Evolutionary conservation across 148 eudicot genomes (phyloP).

Genomic region (Polygonum maritimum): DNA sequence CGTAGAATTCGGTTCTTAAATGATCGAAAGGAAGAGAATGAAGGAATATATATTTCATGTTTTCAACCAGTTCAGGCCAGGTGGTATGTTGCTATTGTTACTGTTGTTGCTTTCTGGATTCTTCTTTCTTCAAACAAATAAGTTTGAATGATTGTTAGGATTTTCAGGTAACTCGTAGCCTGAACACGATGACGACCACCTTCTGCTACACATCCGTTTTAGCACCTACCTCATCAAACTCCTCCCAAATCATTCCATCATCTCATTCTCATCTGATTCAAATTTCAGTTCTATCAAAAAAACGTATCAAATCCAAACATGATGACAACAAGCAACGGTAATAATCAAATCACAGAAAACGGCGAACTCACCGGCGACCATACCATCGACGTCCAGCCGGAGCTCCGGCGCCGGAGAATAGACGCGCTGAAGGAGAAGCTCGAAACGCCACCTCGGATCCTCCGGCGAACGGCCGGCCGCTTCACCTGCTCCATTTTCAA

Average conservation of each 20-base stretch:
- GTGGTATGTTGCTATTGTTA: not conserved
- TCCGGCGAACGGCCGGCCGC: conserved; percentile 50
- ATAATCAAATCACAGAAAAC: not conserved
- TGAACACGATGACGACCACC: not conserved
- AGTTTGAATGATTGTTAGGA: conserved; percentile 5
- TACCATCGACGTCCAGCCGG: conserved; percentile 3
- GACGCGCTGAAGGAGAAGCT: conserved; percentile 15
- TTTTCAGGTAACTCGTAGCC: not conserved
- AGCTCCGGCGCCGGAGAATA: conserved; percentile 10
- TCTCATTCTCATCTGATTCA: not conserved
- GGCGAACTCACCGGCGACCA: not conserved
- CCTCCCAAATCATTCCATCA: not conserved
- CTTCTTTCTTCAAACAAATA: not conserved
- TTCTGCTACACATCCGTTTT: not conserved
- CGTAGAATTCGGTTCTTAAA: no score
- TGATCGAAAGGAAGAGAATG: no score
- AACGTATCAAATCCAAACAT: not conserved
- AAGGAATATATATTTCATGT: no score
- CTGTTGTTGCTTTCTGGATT: no score
- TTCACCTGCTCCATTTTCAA: conserved; percentile 58
- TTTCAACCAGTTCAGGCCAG: no score
- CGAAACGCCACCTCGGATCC: conserved; percentile 33
- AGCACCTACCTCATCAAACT: not conserved
- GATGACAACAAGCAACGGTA: not conserved
- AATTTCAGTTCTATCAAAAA: not conserved